Evolutionary conservation across 1,139 yeast genomes (phyloP).

Genomic region (Lodderomyces orthopsilosis): DNA sequence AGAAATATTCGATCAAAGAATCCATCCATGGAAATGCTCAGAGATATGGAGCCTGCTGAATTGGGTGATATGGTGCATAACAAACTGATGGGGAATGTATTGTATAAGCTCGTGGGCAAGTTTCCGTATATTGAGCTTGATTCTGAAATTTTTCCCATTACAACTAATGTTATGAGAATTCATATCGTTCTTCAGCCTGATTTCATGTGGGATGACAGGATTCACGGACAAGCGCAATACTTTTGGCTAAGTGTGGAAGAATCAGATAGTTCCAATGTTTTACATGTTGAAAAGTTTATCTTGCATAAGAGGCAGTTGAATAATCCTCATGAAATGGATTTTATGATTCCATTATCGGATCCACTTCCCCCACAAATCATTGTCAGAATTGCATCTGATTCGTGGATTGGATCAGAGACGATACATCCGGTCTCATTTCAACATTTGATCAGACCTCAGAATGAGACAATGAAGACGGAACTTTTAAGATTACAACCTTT

Average conservation of each 20-base stretch:
- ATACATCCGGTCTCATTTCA: slow-evolving; percentile 81
- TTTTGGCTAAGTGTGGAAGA: slow-evolving; percentile 95
- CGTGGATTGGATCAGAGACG: slow-evolving; percentile 87
- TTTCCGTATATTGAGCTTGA: slow-evolving; percentile 75
- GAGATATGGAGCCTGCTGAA: slow-evolving; percentile 74
- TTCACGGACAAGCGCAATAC: slow-evolving; percentile 81
- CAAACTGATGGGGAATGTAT: slow-evolving; percentile 60
- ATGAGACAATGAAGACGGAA: slow-evolving; percentile 82
- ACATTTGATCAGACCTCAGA: slow-evolving; percentile 83
- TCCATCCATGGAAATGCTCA: slow-evolving; percentile 65
- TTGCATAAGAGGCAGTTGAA: slow-evolving; percentile 57
- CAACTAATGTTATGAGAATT: slow-evolving; percentile 80
- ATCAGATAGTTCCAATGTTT: slow-evolving; percentile 67
- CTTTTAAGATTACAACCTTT: slow-evolving; percentile 79
- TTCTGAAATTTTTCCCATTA: slow-evolving; percentile 88
- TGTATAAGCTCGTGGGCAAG: slow-evolving; percentile 60
- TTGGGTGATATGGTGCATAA: slow-evolving; percentile 90
- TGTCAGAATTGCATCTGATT: slow-evolving; percentile 74
- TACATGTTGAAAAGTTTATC: slow-evolving; percentile 81
- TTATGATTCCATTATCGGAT: slow-evolving; percentile 87
- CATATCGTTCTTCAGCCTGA: slow-evolving; percentile 71
- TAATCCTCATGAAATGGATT: slow-evolving; percentile 72
- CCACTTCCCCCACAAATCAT: slow-evolving; percentile 88
- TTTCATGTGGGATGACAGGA: slow-evolving; percentile 76
- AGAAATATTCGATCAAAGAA: slow-evolving; percentile 62